These are phyloP conservation scores for Ganoderma meredithae DNA, from an alignment of 1,284 basidiomycete species.

Conservation along the genomic window DNA sequence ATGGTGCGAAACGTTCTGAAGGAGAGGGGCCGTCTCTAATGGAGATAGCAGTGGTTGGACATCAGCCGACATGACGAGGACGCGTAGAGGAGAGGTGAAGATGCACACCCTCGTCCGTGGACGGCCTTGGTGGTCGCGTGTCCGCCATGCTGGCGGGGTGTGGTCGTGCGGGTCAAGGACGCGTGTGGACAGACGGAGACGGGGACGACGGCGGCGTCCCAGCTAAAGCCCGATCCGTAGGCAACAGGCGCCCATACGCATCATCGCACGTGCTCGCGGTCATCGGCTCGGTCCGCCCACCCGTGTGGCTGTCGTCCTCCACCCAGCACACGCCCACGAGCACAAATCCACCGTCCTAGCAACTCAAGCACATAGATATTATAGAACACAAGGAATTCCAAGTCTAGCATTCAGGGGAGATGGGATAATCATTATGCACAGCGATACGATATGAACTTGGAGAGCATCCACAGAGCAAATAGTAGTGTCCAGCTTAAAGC, in stretches of 20 bases:
- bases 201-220: neutral
- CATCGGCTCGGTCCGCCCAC: neutral
- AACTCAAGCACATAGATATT: neutral
- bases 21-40: conserved; percentile 42
- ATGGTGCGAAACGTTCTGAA: conserved; percentile 41
- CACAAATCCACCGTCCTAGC: neutral
- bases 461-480: neutral
- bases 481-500: too few species aligned
- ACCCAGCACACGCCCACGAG: neutral
- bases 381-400: neutral
- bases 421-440: neutral
- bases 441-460: neutral
- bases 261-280: conserved; percentile 10
- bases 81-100: neutral
- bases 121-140: conserved; percentile 33
- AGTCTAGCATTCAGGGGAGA: too few species aligned
- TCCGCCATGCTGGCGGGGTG: conserved; percentile 36
- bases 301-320: neutral
- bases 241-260: neutral
- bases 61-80: conserved; percentile 27
- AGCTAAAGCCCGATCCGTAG: neutral
- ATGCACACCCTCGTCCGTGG: conserved; percentile 38
- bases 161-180: conserved; percentile 17
- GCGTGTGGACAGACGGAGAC: conserved; percentile 15
- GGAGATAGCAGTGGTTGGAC: conserved; percentile 14